Percentiles rank a stretch among this genome's conserved stretches.
These are phyloP conservation scores for Adansonia grandidieri DNA, from an alignment of 441 rosid species.

Conservation along the genomic window DNA sequence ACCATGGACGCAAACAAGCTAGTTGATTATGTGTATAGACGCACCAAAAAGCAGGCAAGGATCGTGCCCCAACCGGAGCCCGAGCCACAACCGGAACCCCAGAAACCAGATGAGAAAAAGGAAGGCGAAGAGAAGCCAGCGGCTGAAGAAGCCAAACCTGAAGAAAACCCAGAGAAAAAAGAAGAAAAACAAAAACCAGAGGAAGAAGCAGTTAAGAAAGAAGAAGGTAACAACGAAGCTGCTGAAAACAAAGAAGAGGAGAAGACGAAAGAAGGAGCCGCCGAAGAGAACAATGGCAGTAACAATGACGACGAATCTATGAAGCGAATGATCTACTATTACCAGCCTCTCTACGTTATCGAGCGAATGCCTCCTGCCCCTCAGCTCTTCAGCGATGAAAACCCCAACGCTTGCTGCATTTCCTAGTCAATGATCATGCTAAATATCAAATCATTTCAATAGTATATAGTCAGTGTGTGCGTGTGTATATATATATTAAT, in stretches of 20 bases:
- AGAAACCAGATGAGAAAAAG: constrained; percentile 43
- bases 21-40: constrained; percentile 77
- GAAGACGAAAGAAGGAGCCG: constrained; percentile 18
- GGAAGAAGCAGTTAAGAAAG: constrained; percentile 17
- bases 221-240: constrained; percentile 26
- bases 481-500: no score
- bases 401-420: constrained; percentile 89
- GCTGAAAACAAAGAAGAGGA: constrained; percentile 30
- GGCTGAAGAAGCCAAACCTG: constrained; percentile 41
- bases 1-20: constrained; percentile 81
- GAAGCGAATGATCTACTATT: constrained; percentile 65
- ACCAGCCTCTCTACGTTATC: constrained; percentile 63
- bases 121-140: constrained; percentile 39
- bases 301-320: constrained; percentile 49
- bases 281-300: neutral
- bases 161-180: constrained; percentile 34
- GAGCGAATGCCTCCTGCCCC: constrained; percentile 86
- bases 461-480: constrained; percentile 1
- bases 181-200: constrained; percentile 32
- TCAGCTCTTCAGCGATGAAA: constrained; percentile 92
- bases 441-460: neutral
- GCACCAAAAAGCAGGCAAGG: constrained; percentile 78
- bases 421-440: constrained; percentile 39
- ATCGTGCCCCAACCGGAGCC: constrained; percentile 74
- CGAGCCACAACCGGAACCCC: constrained; percentile 19